Percentiles rank a stretch among this genome's conserved stretches.
These are phyloP conservation scores for Apiosordaria backusii DNA, from an alignment of 495 filamentous ascomycete genomes.

Conservation along the genomic window DNA sequence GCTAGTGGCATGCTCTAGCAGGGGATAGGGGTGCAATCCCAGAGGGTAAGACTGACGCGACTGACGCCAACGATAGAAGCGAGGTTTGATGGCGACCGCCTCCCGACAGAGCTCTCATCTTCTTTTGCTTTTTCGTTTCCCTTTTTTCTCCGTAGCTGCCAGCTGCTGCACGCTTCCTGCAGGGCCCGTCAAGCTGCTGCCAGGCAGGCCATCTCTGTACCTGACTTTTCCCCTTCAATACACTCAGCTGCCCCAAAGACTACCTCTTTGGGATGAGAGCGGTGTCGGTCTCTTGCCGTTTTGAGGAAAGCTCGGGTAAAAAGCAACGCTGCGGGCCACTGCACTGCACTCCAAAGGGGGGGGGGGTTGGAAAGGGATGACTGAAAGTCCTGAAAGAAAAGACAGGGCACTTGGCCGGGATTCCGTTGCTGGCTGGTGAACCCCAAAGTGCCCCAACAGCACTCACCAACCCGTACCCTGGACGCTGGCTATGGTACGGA, in stretches of 20 bases:
- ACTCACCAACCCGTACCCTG: slow-evolving; percentile 13
- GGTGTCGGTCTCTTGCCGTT: slow-evolving; percentile 22
- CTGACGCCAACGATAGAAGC: slow-evolving; percentile 2
- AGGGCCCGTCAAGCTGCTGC: slow-evolving; percentile 14
- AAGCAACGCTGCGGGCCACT: slow-evolving; percentile 4
- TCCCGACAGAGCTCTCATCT: background rate
- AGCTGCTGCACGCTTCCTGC: slow-evolving; percentile 9
- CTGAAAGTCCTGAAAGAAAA: background rate
- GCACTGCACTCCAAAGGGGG: slow-evolving; percentile 3
- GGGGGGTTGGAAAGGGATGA: slow-evolving; percentile 6
- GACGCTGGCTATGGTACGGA: background rate
- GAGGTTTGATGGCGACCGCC: slow-evolving; percentile 3
- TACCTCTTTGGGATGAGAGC: slow-evolving; percentile 17
- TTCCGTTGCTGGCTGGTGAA: background rate
- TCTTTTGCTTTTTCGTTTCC: background rate
- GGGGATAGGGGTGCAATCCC: background rate
- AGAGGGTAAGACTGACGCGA: background rate
- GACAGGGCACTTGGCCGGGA: slow-evolving; percentile 12
- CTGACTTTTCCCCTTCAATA: background rate
- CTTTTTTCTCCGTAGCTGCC: background rate
- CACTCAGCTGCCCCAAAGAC: background rate
- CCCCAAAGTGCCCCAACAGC: slow-evolving; percentile 10
- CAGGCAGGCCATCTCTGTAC: slow-evolving; percentile 14
- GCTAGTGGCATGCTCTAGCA: background rate
- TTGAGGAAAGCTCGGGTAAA: slow-evolving; percentile 29